Percentiles rank a stretch among this genome's conserved stretches.
Conservation (phyloP, 148 eudicot species). For the Chenopodium berlandieri region DNA sequence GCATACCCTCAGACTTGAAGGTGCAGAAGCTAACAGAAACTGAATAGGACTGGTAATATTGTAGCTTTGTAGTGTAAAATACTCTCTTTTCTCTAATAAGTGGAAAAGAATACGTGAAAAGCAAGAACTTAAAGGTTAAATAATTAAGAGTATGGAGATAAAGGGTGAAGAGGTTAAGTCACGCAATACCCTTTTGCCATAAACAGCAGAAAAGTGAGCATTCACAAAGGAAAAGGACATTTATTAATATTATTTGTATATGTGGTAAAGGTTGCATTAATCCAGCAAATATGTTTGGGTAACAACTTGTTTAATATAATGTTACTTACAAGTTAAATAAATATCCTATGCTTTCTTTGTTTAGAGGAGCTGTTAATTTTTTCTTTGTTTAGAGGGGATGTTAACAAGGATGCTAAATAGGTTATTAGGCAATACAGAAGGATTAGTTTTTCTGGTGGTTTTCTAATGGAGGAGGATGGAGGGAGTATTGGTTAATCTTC, state of each 20-base stretch:
- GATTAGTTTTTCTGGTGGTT: not conserved
- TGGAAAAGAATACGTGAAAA: slow-evolving; percentile 31
- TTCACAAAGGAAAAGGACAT: slow-evolving; percentile 24
- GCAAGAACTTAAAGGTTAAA: slow-evolving; percentile 18
- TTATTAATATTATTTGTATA: not conserved
- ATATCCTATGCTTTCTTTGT: not conserved
- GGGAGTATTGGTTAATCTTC: not conserved
- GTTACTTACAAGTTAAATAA: slow-evolving; percentile 19
- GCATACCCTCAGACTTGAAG: slow-evolving; percentile 16
- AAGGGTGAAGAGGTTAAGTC: slow-evolving; percentile 33
- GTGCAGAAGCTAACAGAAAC: slow-evolving; percentile 21
- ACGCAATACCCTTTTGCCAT: slow-evolving; percentile 31
- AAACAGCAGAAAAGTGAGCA: slow-evolving; percentile 13
- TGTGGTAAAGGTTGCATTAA: not conserved
- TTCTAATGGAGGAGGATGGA: not conserved
- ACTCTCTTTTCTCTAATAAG: slow-evolving; percentile 34
- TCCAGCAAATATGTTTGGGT: slow-evolving; percentile 3
- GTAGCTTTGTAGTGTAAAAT: slow-evolving; percentile 39
- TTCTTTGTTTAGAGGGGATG: not conserved
- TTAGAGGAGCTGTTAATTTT: not conserved
- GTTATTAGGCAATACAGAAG: not conserved
- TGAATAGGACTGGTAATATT: slow-evolving; percentile 30
- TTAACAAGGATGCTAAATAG: not conserved
- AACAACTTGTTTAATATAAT: not conserved
- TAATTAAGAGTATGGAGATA: slow-evolving; percentile 11